phyloP scores from a whole-genome alignment of 2,329 filamentous ascomycete genomes.

The Sporothrix humicola region DNA sequence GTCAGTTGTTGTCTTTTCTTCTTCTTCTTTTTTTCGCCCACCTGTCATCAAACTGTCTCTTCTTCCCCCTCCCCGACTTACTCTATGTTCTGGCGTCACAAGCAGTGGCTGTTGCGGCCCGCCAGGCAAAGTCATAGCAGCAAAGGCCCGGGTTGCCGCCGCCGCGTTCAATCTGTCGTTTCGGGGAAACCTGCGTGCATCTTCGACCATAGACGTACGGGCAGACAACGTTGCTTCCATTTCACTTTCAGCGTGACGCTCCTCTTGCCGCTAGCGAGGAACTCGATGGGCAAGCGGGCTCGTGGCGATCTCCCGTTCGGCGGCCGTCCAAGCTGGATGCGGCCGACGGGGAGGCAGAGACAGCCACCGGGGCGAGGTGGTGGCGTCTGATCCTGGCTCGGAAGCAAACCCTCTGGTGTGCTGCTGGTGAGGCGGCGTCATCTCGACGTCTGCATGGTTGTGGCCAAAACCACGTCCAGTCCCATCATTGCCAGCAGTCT shows the following conservation, averaged over 20 bases:
- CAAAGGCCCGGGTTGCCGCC: no score
- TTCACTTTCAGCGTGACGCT: background rate
- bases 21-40: no score
- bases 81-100: background rate
- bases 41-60: background rate
- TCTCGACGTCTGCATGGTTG: background rate
- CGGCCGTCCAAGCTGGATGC: slow-evolving; percentile 29
- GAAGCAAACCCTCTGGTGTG: background rate
- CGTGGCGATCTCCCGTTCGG: slow-evolving; percentile 21
- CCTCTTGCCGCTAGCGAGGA: slow-evolving; percentile 31
- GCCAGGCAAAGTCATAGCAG: background rate
- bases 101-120: slow-evolving; percentile 4
- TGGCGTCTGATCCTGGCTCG: background rate
- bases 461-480: background rate
- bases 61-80: background rate
- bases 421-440: background rate
- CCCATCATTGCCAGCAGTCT: background rate
- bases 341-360: slow-evolving; percentile 35
- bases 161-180: background rate
- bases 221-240: background rate
- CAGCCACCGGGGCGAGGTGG: slow-evolving; percentile 27
- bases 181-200: no score
- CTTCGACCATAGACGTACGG: no score
- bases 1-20: background rate
- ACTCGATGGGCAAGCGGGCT: slow-evolving; percentile 29